Percentiles rank a stretch among this genome's conserved stretches.
Conservation (phyloP, 2,329 filamentous ascomycete species). For the Gremmenia infestans region DNA sequence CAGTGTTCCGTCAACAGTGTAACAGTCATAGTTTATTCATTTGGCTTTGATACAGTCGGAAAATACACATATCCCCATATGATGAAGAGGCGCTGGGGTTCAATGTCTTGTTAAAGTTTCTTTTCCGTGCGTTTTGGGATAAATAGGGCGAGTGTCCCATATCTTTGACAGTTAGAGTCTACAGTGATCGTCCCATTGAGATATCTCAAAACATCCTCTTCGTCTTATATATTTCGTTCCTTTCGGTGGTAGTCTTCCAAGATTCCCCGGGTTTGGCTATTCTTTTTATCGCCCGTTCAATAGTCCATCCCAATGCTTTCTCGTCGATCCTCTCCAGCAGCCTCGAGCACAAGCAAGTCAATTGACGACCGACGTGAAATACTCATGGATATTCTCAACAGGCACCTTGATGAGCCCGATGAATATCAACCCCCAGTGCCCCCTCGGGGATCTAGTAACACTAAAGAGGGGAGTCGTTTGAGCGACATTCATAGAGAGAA, state of each 20-base stretch:
- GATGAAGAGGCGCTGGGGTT: not conserved
- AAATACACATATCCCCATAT: not conserved
- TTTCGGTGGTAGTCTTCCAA: not conserved
- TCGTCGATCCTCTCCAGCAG: not conserved
- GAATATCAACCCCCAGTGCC: not conserved
- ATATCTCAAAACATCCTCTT: not conserved
- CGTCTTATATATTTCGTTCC: not conserved
- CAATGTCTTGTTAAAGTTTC: not conserved
- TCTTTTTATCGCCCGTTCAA: not conserved
- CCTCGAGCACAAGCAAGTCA: not conserved
- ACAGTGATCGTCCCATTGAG: not conserved
- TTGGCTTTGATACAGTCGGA: not conserved
- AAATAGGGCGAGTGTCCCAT: not conserved
- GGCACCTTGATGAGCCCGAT: slow-evolving; percentile 3
- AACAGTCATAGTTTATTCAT: not conserved
- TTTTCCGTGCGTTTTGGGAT: not conserved
- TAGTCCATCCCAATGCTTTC: not conserved
- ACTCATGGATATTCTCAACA: slow-evolving; percentile 6
- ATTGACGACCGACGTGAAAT: slow-evolving; percentile 1
- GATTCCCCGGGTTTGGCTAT: not conserved
- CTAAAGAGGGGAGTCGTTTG: not conserved
- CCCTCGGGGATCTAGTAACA: not conserved
- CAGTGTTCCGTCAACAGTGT: slow-evolving; percentile 2
- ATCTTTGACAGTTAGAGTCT: not conserved
- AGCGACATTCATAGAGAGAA: not conserved